phyloP scores from a whole-genome alignment of 1,284 basidiomycete genomes.

The Dichomitus squalens region DNA sequence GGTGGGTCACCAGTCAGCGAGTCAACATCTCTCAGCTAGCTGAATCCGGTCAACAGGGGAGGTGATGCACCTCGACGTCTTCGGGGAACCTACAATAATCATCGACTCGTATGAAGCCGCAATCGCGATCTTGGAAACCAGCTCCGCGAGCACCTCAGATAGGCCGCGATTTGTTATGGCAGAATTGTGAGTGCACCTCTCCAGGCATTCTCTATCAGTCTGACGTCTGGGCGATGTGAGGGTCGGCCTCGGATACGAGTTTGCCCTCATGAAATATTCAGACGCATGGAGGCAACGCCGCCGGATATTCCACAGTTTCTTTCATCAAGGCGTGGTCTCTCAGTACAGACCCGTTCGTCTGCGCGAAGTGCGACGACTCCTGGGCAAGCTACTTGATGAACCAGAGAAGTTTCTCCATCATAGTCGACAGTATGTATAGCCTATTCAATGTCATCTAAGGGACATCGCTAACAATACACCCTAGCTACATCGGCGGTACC shows the following conservation, averaged over 20 bases:
- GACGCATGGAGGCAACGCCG: slow-evolving; percentile 4
- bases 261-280: background rate
- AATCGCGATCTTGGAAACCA: slow-evolving; percentile 2
- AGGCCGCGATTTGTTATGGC: slow-evolving; percentile 11
- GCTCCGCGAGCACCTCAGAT: slow-evolving; percentile 10
- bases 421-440: slow-evolving; percentile 7
- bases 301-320: background rate
- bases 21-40: background rate
- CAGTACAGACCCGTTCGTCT: slow-evolving; percentile 8
- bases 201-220: background rate
- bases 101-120: slow-evolving; percentile 12
- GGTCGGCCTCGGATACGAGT: background rate
- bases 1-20: background rate
- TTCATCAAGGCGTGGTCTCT: slow-evolving; percentile 6
- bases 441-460: background rate
- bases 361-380: slow-evolving; percentile 3
- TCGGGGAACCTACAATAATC: slow-evolving; percentile 10
- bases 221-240: background rate
- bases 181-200: slow-evolving; percentile 1
- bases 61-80: background rate
- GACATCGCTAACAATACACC: background rate
- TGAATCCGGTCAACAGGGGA: background rate
- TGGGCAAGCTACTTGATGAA: background rate
- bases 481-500: slow-evolving; percentile 8
- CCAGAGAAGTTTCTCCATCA: slow-evolving; percentile 7